Percentiles rank a stretch among this genome's conserved stretches.
Evolutionary conservation across 768 basidiomycete genomes (phyloP).

Genomic region (Podaxis sp.): DNA sequence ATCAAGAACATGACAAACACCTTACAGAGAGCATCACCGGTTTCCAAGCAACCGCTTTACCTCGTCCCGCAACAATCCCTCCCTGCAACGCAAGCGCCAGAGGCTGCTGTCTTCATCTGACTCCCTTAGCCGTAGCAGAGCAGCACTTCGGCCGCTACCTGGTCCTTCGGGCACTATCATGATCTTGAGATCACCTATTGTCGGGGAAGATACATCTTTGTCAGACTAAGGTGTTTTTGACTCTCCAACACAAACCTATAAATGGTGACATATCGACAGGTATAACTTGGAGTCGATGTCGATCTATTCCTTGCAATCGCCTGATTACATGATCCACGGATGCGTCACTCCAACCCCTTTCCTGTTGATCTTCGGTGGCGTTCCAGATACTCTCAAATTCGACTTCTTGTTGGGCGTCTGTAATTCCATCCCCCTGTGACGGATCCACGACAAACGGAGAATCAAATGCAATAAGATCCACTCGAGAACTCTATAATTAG

Average conservation of each 20-base stretch:
- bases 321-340: conserved; percentile 51
- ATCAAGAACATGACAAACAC: too few species aligned
- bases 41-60: conserved; percentile 38
- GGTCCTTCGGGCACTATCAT: conserved; percentile 30
- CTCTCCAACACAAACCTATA: conserved; percentile 38
- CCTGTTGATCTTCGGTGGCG: conserved; percentile 31
- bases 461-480: conserved; percentile 72
- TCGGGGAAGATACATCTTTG: conserved; percentile 13
- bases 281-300: conserved; percentile 43
- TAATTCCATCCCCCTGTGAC: conserved; percentile 13
- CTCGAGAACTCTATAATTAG: conserved; percentile 23
- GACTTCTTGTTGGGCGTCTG: conserved; percentile 13
- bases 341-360: conserved; percentile 68
- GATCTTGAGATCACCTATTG: conserved; percentile 64
- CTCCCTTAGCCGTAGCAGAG: conserved; percentile 50
- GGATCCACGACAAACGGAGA: conserved; percentile 60
- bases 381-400: conserved; percentile 62
- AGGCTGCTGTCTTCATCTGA: conserved; percentile 68
- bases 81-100: conserved; percentile 62
- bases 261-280: conserved; percentile 55
- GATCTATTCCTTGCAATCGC: conserved; percentile 43
- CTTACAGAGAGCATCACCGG: not conserved
- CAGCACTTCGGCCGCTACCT: conserved; percentile 22
- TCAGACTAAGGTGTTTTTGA: conserved; percentile 1
- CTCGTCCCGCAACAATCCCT: conserved; percentile 34